A percentile compares a stretch with the other conserved stretches of the same genome.
These are phyloP conservation scores for Plasmopara viticola DNA, from an alignment of 352 stramenopile species.

Conservation along the genomic window DNA sequence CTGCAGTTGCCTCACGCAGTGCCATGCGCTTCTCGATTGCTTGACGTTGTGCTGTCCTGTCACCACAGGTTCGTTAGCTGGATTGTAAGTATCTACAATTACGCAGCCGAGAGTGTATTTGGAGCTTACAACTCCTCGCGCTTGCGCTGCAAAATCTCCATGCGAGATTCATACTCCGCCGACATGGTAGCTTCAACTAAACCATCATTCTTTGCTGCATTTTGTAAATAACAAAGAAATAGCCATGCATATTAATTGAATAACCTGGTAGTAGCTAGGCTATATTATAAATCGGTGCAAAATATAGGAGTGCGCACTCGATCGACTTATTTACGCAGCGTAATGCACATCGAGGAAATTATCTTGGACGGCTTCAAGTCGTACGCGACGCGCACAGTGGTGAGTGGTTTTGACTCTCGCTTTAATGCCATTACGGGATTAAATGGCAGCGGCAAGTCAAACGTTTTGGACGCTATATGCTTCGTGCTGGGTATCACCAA, in stretches of 20 bases:
- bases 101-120: neutral
- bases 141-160: slow-evolving; percentile 47
- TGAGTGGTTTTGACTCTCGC: slow-evolving; percentile 97
- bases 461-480: slow-evolving; percentile 99
- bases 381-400: slow-evolving; percentile 97
- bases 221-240: slow-evolving; percentile 4
- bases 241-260: too few relatives aligned
- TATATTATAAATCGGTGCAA: neutral
- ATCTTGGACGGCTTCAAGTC: slow-evolving; percentile 99
- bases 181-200: slow-evolving; percentile 36
- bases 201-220: slow-evolving; percentile 1
- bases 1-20: slow-evolving; percentile 63
- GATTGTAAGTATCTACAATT: neutral
- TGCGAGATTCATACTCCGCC: slow-evolving; percentile 48
- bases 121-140: slow-evolving; percentile 51
- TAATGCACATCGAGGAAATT: slow-evolving; percentile 99
- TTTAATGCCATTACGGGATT: slow-evolving; percentile 99
- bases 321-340: neutral
- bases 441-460: slow-evolving; percentile 99
- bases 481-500: slow-evolving; percentile 99
- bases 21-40: slow-evolving; percentile 68
- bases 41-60: slow-evolving; percentile 43
- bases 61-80: slow-evolving; percentile 1
- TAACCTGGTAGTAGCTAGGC: neutral
- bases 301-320: neutral